These are phyloP conservation scores for Piloderma croceum DNA, from an alignment of 768 basidiomycete genomes.

Conservation along the genomic window DNA sequence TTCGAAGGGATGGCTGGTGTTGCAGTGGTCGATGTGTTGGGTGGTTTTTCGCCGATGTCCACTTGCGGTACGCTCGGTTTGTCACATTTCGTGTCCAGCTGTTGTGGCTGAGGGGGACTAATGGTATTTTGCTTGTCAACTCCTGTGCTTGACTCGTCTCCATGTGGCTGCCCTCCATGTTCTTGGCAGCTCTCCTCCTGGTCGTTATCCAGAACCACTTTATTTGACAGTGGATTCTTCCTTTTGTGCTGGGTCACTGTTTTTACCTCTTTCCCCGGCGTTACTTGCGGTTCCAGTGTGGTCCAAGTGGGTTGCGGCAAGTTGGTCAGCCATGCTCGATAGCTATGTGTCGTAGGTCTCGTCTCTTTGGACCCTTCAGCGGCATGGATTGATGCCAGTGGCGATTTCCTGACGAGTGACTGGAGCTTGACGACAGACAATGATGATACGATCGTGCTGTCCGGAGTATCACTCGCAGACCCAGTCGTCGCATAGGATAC, in stretches of 20 bases:
- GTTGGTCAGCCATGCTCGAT: neutral
- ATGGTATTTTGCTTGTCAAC: neutral
- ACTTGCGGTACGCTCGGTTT: no score
- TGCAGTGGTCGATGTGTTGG: neutral
- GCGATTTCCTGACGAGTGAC: conserved; percentile 14
- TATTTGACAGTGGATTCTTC: neutral
- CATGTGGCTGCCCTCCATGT: neutral
- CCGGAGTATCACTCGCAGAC: no score
- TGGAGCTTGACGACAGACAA: conserved; percentile 21
- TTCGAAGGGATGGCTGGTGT: neutral
- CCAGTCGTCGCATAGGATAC: no score
- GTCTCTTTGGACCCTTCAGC: no score
- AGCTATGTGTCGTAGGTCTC: neutral
- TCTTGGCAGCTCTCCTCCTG: neutral
- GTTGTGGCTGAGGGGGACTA: no score
- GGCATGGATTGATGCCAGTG: no score
- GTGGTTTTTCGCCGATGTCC: neutral
- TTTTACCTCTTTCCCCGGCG: neutral
- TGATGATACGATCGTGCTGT: no score
- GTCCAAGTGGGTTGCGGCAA: neutral
- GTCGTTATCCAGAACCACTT: neutral
- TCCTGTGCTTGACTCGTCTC: neutral
- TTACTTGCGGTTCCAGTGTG: neutral
- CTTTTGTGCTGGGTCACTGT: neutral
- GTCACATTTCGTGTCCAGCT: no score